Percentiles rank a stretch among this genome's conserved stretches.
Conservation (phyloP, 306 rosid species). For the Cicer arietinum region DNA sequence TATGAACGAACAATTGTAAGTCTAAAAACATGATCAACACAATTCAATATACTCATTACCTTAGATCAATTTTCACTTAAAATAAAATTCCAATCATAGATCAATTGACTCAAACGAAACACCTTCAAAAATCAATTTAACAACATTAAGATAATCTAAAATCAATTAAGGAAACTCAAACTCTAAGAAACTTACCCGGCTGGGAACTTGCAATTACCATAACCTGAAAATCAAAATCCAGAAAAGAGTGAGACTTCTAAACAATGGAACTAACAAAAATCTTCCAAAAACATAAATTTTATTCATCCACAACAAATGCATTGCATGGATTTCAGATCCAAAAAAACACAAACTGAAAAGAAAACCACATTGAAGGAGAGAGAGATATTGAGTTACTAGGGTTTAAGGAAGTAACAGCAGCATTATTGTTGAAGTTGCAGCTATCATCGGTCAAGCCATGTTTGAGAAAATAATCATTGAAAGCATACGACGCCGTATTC, state of each 20-base stretch:
- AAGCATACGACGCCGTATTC: slow-evolving; percentile 80
- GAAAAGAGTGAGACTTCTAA: not conserved
- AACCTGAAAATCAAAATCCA: slow-evolving; percentile 65
- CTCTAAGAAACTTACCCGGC: slow-evolving; percentile 65
- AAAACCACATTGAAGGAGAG: not conserved
- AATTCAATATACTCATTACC: not conserved
- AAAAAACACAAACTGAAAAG: not conserved
- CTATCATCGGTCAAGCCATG: slow-evolving; percentile 76
- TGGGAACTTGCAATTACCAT: slow-evolving; percentile 72
- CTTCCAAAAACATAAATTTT: not conserved
- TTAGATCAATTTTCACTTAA: not conserved
- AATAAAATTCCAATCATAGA: not conserved
- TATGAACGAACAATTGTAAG: too few species aligned
- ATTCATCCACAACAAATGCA: not conserved
- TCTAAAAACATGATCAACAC: not conserved
- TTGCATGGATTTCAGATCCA: slow-evolving; percentile 12
- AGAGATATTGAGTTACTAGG: slow-evolving; percentile 62
- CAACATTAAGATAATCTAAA: slow-evolving; percentile 3
- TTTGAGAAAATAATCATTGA: slow-evolving; percentile 76
- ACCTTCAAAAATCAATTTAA: not conserved
- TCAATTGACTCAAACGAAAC: not conserved
- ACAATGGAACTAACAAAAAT: not conserved
- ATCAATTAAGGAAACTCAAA: not conserved
- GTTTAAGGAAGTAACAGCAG: slow-evolving; percentile 78
- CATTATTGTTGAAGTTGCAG: slow-evolving; percentile 73